These are phyloP conservation scores for Moniliophthora roreri DNA, from an alignment of 1,284 basidiomycete species.

Conservation along the genomic window DNA sequence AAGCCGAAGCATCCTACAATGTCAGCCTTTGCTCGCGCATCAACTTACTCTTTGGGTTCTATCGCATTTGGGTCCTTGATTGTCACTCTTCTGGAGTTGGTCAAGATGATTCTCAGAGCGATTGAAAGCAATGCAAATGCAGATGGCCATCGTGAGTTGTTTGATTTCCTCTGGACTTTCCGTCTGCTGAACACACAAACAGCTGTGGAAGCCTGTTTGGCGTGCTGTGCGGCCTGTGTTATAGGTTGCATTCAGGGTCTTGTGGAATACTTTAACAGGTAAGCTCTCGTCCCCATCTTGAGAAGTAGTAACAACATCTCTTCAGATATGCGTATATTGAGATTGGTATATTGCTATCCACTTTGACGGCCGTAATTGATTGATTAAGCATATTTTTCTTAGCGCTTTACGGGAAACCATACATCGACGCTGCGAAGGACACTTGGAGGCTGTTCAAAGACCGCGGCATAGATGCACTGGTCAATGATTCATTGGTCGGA, in stretches of 20 bases:
- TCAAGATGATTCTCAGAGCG: constrained; percentile 67
- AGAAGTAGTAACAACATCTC: background rate
- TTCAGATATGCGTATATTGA: constrained; percentile 81
- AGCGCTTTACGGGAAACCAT: constrained; percentile 88
- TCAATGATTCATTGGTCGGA: constrained; percentile 85
- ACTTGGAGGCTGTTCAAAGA: constrained; percentile 88
- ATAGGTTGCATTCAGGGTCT: constrained; percentile 70
- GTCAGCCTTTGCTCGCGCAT: constrained; percentile 77
- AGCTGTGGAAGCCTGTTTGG: constrained; percentile 74
- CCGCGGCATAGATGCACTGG: constrained; percentile 80
- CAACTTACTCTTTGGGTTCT: constrained; percentile 83
- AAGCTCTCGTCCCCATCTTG: constrained; percentile 21
- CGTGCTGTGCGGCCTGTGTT: constrained; percentile 82
- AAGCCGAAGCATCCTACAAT: constrained; percentile 74
- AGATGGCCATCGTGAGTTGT: constrained; percentile 72
- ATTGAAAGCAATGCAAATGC: constrained; percentile 67
- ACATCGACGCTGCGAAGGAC: constrained; percentile 85
- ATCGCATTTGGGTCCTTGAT: constrained; percentile 91
- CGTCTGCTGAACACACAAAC: background rate
- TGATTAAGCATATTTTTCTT: constrained; percentile 5
- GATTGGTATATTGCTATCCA: constrained; percentile 47
- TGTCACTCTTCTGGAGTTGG: constrained; percentile 81
- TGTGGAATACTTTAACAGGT: constrained; percentile 85
- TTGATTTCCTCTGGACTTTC: constrained; percentile 12
- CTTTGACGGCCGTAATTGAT: background rate